Base-by-base conservation (phyloP, 108 stramenopile species). In the Pseudonitzschia multiseries region DNA sequence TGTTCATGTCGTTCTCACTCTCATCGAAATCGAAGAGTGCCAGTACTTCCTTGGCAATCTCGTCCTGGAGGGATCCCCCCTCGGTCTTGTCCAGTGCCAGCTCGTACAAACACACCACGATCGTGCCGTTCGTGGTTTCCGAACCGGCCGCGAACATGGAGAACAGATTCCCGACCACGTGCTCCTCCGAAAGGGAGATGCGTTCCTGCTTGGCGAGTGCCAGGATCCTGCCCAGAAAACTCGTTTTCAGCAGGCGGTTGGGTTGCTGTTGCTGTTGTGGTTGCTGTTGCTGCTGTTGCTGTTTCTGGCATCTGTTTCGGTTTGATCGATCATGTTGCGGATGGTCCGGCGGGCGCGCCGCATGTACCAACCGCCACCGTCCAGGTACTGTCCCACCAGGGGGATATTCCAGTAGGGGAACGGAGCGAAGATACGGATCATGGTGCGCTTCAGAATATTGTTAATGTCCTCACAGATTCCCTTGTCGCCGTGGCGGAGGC, bases 381-480 rank as follows among this genome's bases (percentile, higher is more conserved):
- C 79, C 9, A 80, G 40, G 51, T 76, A 65, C 48, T 75, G 68
- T 28, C 79, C 79, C 54, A 80, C 75, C 36, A 80, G 5, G 21
- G 79, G 79, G 12, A 75, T 75, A 2, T 66, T 75, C 74, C 74
- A 80, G 60, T 71, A 80, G 8, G 28, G 21, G 31, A 80, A 57
- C 18, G 79, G 79, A 6, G 53, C 40, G 4, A 75, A 27, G 26
- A 53, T 32, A 5, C 79, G 59, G 3, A 24, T 0, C 26, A 69
- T 18, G 32, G 40, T 12, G 17, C 22, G 28, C 14, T 44, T 48
- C n/a, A 74, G 50, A 40, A 26, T 15, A 17, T 29, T 28, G 8
- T 15, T 1, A 12, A 71, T 56, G 24, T 46, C 41, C n/a, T 14
- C 3, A 6, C 31, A 61, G n/a, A 42, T 31, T 28, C 46, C 32